Evolutionary conservation across 75 land plant species (phyloP).

Genomic region (Azolla pinnata): DNA sequence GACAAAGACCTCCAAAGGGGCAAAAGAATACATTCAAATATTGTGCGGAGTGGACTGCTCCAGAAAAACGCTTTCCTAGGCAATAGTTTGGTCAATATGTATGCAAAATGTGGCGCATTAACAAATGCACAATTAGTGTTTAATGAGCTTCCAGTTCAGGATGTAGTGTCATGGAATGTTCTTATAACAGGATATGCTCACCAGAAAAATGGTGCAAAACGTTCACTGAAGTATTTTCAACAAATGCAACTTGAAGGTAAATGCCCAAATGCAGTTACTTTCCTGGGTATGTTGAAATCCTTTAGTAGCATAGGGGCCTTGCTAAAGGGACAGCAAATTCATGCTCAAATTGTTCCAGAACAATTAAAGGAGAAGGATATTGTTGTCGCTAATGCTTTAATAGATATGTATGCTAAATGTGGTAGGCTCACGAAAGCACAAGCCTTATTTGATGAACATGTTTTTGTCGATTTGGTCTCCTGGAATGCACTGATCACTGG

Average conservation of each 20-base stretch:
- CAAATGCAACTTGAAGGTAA: not conserved
- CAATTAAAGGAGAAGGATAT: constrained; percentile 1
- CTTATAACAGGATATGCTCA: constrained; percentile 10
- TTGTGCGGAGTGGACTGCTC: constrained; percentile 4
- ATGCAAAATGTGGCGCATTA: constrained; percentile 15
- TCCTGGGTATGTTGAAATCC: constrained; percentile 6
- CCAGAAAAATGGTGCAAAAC: constrained; percentile 8
- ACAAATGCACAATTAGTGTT: constrained; percentile 11
- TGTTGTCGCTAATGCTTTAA: constrained; percentile 18
- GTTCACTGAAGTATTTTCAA: not conserved
- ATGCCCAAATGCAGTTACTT: not conserved
- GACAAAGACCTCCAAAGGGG: no score
- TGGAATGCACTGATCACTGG: constrained; percentile 62
- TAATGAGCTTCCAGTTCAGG: constrained; percentile 5
- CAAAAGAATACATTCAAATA: constrained; percentile 6
- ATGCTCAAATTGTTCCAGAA: constrained; percentile 1
- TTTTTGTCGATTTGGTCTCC: constrained; percentile 14
- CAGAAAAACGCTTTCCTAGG: not conserved
- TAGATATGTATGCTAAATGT: constrained; percentile 27
- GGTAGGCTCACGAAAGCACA: constrained; percentile 11
- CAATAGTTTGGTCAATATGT: constrained; percentile 12
- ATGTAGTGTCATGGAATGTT: constrained; percentile 10
- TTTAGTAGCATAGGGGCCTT: not conserved
- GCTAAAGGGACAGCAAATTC: not conserved
- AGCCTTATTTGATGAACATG: constrained; percentile 11